Evolutionary conservation across 2,329 filamentous ascomycete species (phyloP).

Genomic region (Dactylellina cionopaga): DNA sequence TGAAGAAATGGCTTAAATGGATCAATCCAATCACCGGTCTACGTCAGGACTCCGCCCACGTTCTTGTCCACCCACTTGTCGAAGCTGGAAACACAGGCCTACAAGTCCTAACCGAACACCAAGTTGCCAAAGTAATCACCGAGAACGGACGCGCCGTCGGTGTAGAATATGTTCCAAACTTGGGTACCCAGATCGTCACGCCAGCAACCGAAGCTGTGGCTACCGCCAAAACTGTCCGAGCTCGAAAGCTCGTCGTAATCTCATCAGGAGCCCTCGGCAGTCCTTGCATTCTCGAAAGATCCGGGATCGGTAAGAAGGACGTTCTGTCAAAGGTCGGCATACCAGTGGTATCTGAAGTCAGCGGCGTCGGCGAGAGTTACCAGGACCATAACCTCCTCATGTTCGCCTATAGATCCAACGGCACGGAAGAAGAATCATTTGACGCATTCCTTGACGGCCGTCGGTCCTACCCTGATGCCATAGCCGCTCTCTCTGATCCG

Average conservation of each 20-base stretch:
- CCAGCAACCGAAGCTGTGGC: slow-evolving; percentile 56
- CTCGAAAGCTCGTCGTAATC: slow-evolving; percentile 67
- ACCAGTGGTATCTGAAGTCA: slow-evolving; percentile 63
- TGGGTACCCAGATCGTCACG: slow-evolving; percentile 60
- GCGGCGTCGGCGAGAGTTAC: slow-evolving; percentile 67
- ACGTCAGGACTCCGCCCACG: slow-evolving; percentile 70
- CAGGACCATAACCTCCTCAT: slow-evolving; percentile 69
- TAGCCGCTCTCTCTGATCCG: slow-evolving; percentile 63
- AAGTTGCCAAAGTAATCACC: slow-evolving; percentile 68
- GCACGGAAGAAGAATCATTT: slow-evolving; percentile 57
- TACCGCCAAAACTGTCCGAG: slow-evolving; percentile 62
- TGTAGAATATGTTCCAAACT: slow-evolving; percentile 69
- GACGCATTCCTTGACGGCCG: slow-evolving; percentile 67
- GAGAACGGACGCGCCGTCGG: slow-evolving; percentile 68
- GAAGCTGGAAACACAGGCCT: slow-evolving; percentile 67
- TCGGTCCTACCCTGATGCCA: slow-evolving; percentile 66
- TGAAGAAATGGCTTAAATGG: slow-evolving; percentile 54
- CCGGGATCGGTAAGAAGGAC: slow-evolving; percentile 68
- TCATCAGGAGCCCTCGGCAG: slow-evolving; percentile 67
- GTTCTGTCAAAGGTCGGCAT: slow-evolving; percentile 65
- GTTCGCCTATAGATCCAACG: slow-evolving; percentile 63
- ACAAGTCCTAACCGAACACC: slow-evolving; percentile 69
- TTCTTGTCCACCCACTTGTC: slow-evolving; percentile 67
- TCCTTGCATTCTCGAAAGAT: slow-evolving; percentile 70
- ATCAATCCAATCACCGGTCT: slow-evolving; percentile 62